Evolutionary conservation across 2,329 filamentous ascomycete species (phyloP).

Genomic region (Trichoderma simmonsii): DNA sequence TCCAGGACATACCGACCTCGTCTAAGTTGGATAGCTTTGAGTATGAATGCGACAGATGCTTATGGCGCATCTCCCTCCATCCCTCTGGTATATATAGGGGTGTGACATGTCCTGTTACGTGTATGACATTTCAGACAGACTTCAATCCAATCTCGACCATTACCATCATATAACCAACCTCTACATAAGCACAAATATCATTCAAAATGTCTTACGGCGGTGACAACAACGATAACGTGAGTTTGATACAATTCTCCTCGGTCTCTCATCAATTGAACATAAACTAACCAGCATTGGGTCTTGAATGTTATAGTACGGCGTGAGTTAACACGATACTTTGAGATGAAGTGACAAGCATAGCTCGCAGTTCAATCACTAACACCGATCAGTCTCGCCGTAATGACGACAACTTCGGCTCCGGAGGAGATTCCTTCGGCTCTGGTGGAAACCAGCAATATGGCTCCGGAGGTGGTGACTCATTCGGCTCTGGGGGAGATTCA

Average conservation of each 20-base stretch:
- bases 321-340: neutral
- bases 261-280: neutral
- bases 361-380: neutral
- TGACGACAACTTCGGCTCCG: constrained; percentile 16
- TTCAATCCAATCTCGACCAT: neutral
- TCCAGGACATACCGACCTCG: neutral
- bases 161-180: neutral
- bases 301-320: constrained; percentile 10
- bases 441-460: neutral
- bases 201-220: constrained; percentile 47
- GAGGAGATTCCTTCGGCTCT: constrained; percentile 25
- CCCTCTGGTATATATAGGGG: neutral
- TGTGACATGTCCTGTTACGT: neutral
- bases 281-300: neutral
- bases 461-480: constrained; percentile 7
- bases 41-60: neutral
- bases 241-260: neutral
- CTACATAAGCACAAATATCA: neutral
- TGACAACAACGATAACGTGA: constrained; percentile 38
- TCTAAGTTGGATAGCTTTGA: neutral
- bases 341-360: neutral
- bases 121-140: neutral
- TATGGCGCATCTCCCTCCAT: neutral
- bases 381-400: constrained; percentile 19
- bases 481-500: neutral